A percentile compares a stretch with the other conserved stretches of the same genome.
Conservation (phyloP, 2,329 filamentous ascomycete genomes). For the Epichloe festucae region DNA sequence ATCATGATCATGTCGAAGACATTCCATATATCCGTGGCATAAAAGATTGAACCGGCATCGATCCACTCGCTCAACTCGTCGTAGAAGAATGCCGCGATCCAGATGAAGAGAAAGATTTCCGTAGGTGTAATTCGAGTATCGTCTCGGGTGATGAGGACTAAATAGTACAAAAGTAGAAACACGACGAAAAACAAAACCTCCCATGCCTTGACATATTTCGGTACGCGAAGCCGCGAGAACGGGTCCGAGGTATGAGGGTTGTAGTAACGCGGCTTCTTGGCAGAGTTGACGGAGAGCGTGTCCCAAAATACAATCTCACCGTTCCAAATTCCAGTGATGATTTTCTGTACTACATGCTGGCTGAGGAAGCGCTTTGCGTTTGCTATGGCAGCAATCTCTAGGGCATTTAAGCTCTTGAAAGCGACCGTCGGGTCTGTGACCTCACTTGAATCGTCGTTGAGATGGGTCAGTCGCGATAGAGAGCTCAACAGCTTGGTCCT, state of each 20-base stretch:
- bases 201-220: slow-evolving; percentile 73
- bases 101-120: slow-evolving; percentile 68
- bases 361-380: slow-evolving; percentile 75
- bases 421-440: slow-evolving; percentile 53
- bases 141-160: slow-evolving; percentile 66
- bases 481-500: slow-evolving; percentile 39
- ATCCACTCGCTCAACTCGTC: slow-evolving; percentile 76
- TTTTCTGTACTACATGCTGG: slow-evolving; percentile 68
- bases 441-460: slow-evolving; percentile 24
- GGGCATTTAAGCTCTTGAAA: slow-evolving; percentile 69
- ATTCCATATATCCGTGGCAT: slow-evolving; percentile 73
- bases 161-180: slow-evolving; percentile 72
- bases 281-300: slow-evolving; percentile 55
- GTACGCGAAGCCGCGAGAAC: slow-evolving; percentile 64
- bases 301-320: slow-evolving; percentile 85
- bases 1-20: slow-evolving; percentile 65
- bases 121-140: slow-evolving; percentile 50
- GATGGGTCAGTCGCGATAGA: slow-evolving; percentile 39
- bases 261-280: slow-evolving; percentile 67
- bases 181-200: slow-evolving; percentile 69
- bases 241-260: slow-evolving; percentile 54
- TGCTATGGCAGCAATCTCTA: slow-evolving; percentile 74
- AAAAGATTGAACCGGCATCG: slow-evolving; percentile 79
- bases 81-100: slow-evolving; percentile 78
- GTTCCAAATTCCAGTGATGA: slow-evolving; percentile 74